Conservation (phyloP, 2,329 filamentous ascomycete genomes). For the Claviceps paspali region DNA sequence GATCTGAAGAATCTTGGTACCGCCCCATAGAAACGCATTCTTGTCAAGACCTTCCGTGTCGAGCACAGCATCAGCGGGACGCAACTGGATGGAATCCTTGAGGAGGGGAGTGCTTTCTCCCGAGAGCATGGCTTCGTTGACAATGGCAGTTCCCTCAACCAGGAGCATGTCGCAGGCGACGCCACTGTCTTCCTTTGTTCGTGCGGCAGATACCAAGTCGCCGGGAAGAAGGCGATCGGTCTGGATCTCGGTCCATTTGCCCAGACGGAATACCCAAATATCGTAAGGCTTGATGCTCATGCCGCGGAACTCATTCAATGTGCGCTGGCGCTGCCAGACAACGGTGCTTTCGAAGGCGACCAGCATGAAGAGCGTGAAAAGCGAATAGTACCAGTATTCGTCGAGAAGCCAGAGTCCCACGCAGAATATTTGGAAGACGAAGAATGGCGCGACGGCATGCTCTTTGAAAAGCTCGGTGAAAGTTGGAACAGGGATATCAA, state of each 20-base stretch:
- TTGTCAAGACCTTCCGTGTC: slow-evolving; percentile 91
- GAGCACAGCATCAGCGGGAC: slow-evolving; percentile 63
- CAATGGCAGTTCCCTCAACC: slow-evolving; percentile 88
- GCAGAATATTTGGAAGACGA: slow-evolving; percentile 98
- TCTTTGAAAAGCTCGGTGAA: slow-evolving; percentile 96
- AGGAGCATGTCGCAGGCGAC: slow-evolving; percentile 95
- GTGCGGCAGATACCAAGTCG: slow-evolving; percentile 79
- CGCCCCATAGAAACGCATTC: slow-evolving; percentile 90
- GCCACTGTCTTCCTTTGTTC: slow-evolving; percentile 92
- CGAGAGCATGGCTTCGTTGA: slow-evolving; percentile 98
- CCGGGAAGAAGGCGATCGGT: slow-evolving; percentile 89
- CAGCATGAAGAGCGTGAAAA: slow-evolving; percentile 98
- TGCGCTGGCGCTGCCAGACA: slow-evolving; percentile 96
- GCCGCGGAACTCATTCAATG: slow-evolving; percentile 86
- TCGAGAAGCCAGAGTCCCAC: slow-evolving; percentile 97
- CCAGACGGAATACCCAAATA: slow-evolving; percentile 75
- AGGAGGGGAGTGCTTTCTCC: slow-evolving; percentile 93
- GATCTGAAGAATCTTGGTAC: slow-evolving; percentile 92
- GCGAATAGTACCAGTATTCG: slow-evolving; percentile 99
- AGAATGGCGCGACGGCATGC: slow-evolving; percentile 96
- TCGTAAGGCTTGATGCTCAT: slow-evolving; percentile 99
- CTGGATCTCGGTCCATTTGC: slow-evolving; percentile 74
- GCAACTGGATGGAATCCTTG: slow-evolving; percentile 88
- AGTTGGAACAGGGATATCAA: slow-evolving; percentile 92
- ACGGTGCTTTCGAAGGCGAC: slow-evolving; percentile 96